Conservation (phyloP, 2,329 filamentous ascomycete genomes). For the Sporothrix dimorphospora region DNA sequence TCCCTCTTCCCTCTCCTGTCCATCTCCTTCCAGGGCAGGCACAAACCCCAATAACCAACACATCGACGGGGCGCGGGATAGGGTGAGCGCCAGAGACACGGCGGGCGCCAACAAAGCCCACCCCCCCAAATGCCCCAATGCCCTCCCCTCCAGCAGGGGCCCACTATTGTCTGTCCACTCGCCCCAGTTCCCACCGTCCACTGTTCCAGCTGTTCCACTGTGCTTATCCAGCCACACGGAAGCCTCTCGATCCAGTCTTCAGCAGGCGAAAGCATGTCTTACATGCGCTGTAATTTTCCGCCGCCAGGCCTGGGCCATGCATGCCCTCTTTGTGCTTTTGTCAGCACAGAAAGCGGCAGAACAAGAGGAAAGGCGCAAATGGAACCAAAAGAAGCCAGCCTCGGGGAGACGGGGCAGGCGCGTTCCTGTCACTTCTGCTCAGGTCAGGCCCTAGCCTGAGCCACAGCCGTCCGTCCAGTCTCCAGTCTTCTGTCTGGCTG, state of each 20-base stretch:
- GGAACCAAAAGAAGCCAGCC: too few species aligned
- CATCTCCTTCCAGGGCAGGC: background rate
- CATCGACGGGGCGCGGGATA: background rate
- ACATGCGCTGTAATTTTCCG: slow-evolving; percentile 3
- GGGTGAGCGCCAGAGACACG: slow-evolving; percentile 7
- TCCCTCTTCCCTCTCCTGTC: background rate
- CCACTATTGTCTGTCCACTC: background rate
- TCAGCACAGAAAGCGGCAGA: slow-evolving; percentile 20
- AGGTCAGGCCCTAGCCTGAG: background rate
- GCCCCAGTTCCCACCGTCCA: background rate
- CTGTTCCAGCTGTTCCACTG: background rate
- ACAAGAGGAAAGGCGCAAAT: background rate
- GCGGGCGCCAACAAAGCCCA: background rate
- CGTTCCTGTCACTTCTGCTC: background rate
- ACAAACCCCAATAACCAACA: background rate
- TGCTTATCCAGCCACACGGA: slow-evolving; percentile 13
- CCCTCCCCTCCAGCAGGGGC: too few species aligned
- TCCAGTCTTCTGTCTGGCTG: background rate
- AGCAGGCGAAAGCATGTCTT: background rate
- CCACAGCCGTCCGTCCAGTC: background rate
- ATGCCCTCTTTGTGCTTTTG: background rate
- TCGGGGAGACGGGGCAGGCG: background rate
- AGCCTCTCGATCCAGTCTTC: background rate
- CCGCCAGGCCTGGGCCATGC: background rate
- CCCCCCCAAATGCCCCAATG: background rate